A percentile compares a stretch with the other conserved stretches of the same genome.
phyloP scores from a whole-genome alignment of 78 protist species.

The Dictyostelium citrinum region DNA sequence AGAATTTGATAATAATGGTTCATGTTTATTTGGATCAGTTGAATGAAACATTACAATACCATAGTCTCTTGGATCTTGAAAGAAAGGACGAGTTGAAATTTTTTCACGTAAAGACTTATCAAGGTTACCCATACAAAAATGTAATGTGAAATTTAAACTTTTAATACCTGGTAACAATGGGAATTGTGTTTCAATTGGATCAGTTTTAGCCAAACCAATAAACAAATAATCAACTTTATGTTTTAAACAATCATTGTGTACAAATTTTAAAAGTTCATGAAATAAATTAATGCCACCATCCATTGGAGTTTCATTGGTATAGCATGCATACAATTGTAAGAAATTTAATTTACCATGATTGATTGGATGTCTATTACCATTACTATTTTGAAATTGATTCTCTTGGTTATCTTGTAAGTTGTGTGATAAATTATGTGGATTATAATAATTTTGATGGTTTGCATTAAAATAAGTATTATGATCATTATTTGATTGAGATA shows the following conservation, averaged over 20 bases:
- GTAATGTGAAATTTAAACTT: conserved; percentile 9
- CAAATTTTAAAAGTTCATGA: conserved; percentile 20
- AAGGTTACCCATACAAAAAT: conserved; percentile 24
- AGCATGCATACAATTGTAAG: conserved; percentile 56
- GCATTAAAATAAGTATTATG: neutral
- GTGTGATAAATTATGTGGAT: neutral
- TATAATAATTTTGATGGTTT: neutral
- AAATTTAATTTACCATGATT: conserved; percentile 4
- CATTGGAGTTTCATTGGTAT: conserved; percentile 1
- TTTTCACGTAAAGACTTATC: neutral
- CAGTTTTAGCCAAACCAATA: conserved; percentile 65
- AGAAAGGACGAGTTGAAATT: conserved; percentile 19
- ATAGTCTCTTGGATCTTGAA: conserved; percentile 64
- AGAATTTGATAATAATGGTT: neutral
- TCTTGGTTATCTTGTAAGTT: neutral
- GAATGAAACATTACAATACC: conserved; percentile 30
- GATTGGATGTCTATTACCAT: neutral
- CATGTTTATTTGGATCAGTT: neutral
- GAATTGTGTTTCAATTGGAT: conserved; percentile 41
- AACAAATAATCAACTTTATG: conserved; percentile 40
- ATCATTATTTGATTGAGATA: no score
- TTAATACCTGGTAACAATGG: conserved; percentile 68
- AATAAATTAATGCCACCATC: conserved; percentile 24
- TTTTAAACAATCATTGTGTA: conserved; percentile 58
- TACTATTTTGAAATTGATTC: neutral